phyloP scores from a whole-genome alignment of 1,284 basidiomycete genomes.

The Trichosporon ovoides region DNA sequence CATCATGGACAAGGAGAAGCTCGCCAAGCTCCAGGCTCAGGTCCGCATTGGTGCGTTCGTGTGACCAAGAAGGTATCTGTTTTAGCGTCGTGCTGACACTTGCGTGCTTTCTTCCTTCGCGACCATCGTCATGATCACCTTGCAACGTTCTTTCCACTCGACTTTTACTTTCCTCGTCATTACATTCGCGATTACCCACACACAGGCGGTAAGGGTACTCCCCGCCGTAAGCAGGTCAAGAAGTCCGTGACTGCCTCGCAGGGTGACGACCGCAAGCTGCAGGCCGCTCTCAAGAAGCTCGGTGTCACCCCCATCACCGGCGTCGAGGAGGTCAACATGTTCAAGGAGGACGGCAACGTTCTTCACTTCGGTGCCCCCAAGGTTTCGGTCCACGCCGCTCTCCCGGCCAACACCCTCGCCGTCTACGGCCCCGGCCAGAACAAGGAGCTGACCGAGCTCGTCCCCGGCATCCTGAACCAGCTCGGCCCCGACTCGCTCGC shows the following conservation, averaged over 20 bases:
- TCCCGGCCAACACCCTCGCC: conserved; percentile 89
- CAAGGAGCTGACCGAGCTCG: conserved; percentile 98
- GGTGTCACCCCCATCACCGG: conserved; percentile 91
- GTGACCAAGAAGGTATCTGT: background rate
- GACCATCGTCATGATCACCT: background rate
- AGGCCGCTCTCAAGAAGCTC: conserved; percentile 95
- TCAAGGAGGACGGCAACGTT: conserved; percentile 97
- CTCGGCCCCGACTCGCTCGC: conserved; percentile 97
- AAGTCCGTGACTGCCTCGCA: conserved; percentile 82
- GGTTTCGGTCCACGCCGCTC: conserved; percentile 82
- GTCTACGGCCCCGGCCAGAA: conserved; percentile 92
- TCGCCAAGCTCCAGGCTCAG: conserved; percentile 88
- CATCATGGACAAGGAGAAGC: conserved; percentile 73
- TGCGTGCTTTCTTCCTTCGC: background rate
- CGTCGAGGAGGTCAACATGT: conserved; percentile 99
- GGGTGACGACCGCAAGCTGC: conserved; percentile 96
- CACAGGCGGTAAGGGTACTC: conserved; percentile 94
- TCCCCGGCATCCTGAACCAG: conserved; percentile 98
- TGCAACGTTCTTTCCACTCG: conserved; percentile 42
- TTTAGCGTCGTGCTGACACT: background rate
- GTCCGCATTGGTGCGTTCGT: conserved; percentile 77
- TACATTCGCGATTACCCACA: background rate
- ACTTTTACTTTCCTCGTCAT: background rate
- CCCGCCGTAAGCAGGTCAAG: conserved; percentile 91
- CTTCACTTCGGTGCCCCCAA: conserved; percentile 93